phyloP scores from a whole-genome alignment of 2,329 filamentous ascomycete species.

The Allantophomopsis lycopodina region DNA sequence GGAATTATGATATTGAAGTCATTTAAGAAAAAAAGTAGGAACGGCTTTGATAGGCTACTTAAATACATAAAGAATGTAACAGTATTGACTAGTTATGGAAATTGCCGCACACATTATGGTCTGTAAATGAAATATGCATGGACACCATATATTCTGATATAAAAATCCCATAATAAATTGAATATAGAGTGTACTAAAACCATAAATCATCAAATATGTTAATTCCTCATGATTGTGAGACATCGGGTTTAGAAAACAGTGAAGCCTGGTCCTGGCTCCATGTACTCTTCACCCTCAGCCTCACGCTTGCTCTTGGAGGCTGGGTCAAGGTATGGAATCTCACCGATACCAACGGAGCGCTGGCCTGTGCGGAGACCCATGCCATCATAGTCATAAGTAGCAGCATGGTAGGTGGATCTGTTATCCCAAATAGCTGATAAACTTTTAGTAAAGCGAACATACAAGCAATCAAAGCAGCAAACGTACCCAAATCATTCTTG shows the following conservation, averaged over 20 bases:
- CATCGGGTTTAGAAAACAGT: neutral
- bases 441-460: too few relatives aligned
- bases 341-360: conserved; percentile 33
- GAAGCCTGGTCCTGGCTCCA: neutral
- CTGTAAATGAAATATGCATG: too few relatives aligned
- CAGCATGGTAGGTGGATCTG: conserved; percentile 36
- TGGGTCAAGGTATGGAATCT: conserved; percentile 34
- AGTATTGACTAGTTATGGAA: too few relatives aligned
- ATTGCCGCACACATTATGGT: too few relatives aligned
- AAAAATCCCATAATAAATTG: too few relatives aligned
- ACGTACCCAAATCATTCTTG: conserved; percentile 19
- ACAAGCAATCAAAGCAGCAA: neutral
- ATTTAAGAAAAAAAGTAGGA: too few relatives aligned
- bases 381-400: conserved; percentile 36
- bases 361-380: conserved; percentile 30
- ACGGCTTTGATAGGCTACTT: too few relatives aligned
- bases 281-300: conserved; percentile 14
- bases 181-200: too few relatives aligned
- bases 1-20: too few relatives aligned
- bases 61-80: too few relatives aligned
- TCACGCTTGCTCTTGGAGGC: conserved; percentile 27
- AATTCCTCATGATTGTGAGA: conserved; percentile 5
- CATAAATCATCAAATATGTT: too few relatives aligned
- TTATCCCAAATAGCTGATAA: conserved; percentile 47
- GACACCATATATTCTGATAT: too few relatives aligned